A percentile compares a stretch with the other conserved stretches of the same genome.
Evolutionary conservation across 2,329 filamentous ascomycete genomes (phyloP).

Genomic region (Penicillium verrucosum): DNA sequence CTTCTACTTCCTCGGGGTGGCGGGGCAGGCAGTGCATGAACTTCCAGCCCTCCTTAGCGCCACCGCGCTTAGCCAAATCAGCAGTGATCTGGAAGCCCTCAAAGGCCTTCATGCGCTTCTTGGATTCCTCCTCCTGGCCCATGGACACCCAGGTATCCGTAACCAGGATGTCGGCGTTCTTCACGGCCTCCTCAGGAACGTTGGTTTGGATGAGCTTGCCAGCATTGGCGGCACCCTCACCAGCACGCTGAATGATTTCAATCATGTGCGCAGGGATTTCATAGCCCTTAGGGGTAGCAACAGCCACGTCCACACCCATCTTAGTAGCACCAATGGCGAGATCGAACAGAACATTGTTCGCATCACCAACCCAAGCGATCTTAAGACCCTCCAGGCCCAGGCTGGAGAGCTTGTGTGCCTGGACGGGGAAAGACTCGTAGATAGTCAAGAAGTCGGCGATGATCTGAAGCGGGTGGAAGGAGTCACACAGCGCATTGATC

Average conservation of each 20-base stretch:
- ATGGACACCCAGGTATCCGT: conserved; percentile 99
- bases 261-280: conserved; percentile 74
- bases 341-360: conserved; percentile 96
- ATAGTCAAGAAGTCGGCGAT: conserved; percentile 94
- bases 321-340: conserved; percentile 84
- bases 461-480: conserved; percentile 90
- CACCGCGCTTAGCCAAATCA: conserved; percentile 76
- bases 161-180: conserved; percentile 81
- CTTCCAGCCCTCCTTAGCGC: conserved; percentile 85
- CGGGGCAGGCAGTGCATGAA: conserved; percentile 98
- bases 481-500: conserved; percentile 83
- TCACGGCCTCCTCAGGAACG: conserved; percentile 78
- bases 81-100: conserved; percentile 87
- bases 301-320: conserved; percentile 78
- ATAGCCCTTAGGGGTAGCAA: conserved; percentile 83
- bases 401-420: conserved; percentile 37
- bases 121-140: conserved; percentile 86
- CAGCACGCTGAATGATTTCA: conserved; percentile 65
- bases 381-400: conserved; percentile 79
- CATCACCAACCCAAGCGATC: conserved; percentile 93
- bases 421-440: conserved; percentile 67
- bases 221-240: conserved; percentile 54
- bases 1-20: conserved; percentile 86
- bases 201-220: conserved; percentile 72
- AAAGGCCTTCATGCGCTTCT: conserved; percentile 76